phyloP scores from a whole-genome alignment of 202 grass and related monocot species.

The Alloteropsis angusta region DNA sequence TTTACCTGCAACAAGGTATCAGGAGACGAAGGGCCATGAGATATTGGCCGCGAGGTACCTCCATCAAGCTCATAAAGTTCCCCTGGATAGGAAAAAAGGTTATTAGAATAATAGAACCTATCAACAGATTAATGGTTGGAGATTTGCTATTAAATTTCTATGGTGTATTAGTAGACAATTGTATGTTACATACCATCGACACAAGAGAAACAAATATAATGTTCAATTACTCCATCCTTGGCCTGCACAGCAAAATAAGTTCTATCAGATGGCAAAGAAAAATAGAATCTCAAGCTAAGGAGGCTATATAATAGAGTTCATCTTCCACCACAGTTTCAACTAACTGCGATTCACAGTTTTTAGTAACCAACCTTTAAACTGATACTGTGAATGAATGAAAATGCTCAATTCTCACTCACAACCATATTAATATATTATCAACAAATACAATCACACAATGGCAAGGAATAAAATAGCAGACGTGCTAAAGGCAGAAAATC shows the following conservation, averaged over 20 bases:
- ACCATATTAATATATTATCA: background rate
- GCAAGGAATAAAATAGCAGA: background rate
- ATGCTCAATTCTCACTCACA: background rate
- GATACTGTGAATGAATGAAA: background rate
- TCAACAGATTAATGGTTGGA: background rate
- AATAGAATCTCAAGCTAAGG: background rate
- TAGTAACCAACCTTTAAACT: background rate
- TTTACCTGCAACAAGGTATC: conserved; percentile 66
- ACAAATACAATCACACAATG: background rate
- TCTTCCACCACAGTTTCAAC: background rate
- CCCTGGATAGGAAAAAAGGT: conserved; percentile 24
- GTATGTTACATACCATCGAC: conserved; percentile 53
- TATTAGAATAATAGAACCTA: background rate
- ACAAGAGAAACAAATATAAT: conserved; percentile 86
- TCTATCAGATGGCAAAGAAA: background rate
- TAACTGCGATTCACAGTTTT: background rate
- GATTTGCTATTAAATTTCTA: background rate
- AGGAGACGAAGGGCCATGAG: conserved; percentile 52
- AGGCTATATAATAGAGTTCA: background rate
- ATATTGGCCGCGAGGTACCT: conserved; percentile 37
- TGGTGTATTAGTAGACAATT: background rate
- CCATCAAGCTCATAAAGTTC: conserved; percentile 89
- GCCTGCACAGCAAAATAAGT: conserved; percentile 41
- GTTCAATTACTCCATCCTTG: conserved; percentile 59
- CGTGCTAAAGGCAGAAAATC: background rate